phyloP scores from a whole-genome alignment of 768 basidiomycete species.

The Lactarius akahatsu region DNA sequence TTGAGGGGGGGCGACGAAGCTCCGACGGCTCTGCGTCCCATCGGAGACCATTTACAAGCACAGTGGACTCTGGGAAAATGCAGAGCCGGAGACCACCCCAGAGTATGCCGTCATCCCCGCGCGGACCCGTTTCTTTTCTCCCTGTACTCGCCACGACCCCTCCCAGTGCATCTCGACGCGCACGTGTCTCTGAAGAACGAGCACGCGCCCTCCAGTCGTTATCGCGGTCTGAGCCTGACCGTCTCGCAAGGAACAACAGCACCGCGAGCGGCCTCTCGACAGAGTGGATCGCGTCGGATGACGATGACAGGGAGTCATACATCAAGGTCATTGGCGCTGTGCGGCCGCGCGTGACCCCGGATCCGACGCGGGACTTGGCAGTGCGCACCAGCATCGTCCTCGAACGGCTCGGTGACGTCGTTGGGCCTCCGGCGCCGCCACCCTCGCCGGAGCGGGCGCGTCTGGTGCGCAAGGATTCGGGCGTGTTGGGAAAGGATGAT shows the following conservation, averaged over 20 bases:
- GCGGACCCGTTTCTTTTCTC: neutral
- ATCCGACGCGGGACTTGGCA: neutral
- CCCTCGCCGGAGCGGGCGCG: neutral
- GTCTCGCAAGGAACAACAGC: neutral
- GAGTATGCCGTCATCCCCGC: neutral
- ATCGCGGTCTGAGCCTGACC: neutral
- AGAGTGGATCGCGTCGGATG: slow-evolving; percentile 27
- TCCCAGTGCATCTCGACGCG: neutral
- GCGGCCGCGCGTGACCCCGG: slow-evolving; percentile 16
- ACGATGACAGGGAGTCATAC: neutral
- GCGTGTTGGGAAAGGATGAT: slow-evolving; percentile 18
- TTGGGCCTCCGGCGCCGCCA: neutral
- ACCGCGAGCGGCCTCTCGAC: slow-evolving; percentile 8
- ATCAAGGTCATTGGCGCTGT: slow-evolving; percentile 17
- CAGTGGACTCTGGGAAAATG: neutral
- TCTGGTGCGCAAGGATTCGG: slow-evolving; percentile 20
- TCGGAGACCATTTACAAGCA: neutral
- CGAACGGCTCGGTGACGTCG: slow-evolving; percentile 5
- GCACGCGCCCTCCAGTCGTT: neutral
- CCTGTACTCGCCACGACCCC: neutral
- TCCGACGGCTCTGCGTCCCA: neutral
- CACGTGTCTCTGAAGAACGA: neutral
- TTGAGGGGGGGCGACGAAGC: neutral
- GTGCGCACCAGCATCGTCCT: slow-evolving; percentile 21
- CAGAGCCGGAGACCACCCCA: neutral